Conservation (phyloP, 768 basidiomycete species). For the Termitomyces sp. region DNA sequence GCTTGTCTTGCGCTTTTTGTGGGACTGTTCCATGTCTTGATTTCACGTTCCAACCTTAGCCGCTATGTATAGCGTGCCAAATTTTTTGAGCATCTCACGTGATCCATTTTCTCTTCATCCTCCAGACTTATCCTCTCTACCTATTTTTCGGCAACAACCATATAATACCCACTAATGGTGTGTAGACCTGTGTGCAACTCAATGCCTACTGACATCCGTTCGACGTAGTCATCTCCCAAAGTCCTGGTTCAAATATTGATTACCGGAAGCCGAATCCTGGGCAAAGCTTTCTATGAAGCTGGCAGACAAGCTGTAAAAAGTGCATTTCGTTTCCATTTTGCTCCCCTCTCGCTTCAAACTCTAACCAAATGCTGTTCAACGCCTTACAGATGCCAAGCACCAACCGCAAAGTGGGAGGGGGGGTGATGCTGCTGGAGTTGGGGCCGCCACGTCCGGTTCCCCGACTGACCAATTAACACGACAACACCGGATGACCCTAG, state of each 20-base stretch:
- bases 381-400: slow-evolving; percentile 71
- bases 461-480: slow-evolving; percentile 78
- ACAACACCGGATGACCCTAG: slow-evolving; percentile 88
- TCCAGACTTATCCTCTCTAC: not conserved
- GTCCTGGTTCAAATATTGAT: slow-evolving; percentile 76
- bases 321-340: slow-evolving; percentile 33
- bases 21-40: slow-evolving; percentile 21
- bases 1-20: slow-evolving; percentile 48
- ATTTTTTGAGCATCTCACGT: slow-evolving; percentile 13
- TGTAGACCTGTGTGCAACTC: not conserved
- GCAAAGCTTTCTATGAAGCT: slow-evolving; percentile 89
- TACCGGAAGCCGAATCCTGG: slow-evolving; percentile 76
- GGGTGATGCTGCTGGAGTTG: slow-evolving; percentile 68
- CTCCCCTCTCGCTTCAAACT: not conserved
- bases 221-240: slow-evolving; percentile 71
- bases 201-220: not conserved
- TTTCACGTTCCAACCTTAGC: not conserved
- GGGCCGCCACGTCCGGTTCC: slow-evolving; percentile 71
- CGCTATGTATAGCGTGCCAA: not conserved
- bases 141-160: not conserved
- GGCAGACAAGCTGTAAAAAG: slow-evolving; percentile 92
- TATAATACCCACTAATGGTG: slow-evolving; percentile 11
- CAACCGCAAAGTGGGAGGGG: slow-evolving; percentile 69
- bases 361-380: not conserved
- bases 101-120: not conserved